These are phyloP conservation scores for Oryza meridionalis DNA, from an alignment of 176 grass and related monocot species.

Conservation along the genomic window DNA sequence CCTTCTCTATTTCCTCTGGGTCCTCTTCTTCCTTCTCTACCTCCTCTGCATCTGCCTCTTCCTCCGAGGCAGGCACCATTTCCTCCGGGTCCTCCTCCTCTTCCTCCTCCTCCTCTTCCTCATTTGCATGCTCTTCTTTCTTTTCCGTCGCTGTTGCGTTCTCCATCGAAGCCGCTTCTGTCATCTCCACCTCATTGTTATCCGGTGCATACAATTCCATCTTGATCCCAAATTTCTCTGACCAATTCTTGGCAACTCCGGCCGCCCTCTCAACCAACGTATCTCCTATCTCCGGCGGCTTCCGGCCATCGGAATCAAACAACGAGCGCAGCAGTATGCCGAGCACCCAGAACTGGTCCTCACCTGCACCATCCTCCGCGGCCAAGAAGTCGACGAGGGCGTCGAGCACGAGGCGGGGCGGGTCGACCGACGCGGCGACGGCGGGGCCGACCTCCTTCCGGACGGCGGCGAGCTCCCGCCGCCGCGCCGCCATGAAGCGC, in stretches of 20 bases:
- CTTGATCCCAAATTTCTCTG: slow-evolving; percentile 48
- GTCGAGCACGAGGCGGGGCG: slow-evolving; percentile 69
- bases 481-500: slow-evolving; percentile 58
- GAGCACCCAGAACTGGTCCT: slow-evolving; percentile 61
- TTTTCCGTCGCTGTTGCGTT: slow-evolving; percentile 14
- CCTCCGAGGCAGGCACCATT: slow-evolving; percentile 3
- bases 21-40: slow-evolving; percentile 28
- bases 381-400: slow-evolving; percentile 59
- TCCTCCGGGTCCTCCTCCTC: slow-evolving; percentile 36
- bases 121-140: slow-evolving; percentile 40
- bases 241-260: slow-evolving; percentile 62
- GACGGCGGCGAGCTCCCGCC: slow-evolving; percentile 46
- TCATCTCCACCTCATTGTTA: slow-evolving; percentile 37
- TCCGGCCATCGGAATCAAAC: slow-evolving; percentile 49
- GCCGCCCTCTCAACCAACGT: slow-evolving; percentile 69
- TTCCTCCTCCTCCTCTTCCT: slow-evolving; percentile 33
- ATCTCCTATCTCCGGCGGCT: slow-evolving; percentile 57
- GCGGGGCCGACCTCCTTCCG: slow-evolving; percentile 53
- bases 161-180: slow-evolving; percentile 1
- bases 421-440: slow-evolving; percentile 59
- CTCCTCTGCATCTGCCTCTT: slow-evolving; percentile 33
- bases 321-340: slow-evolving; percentile 60
- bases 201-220: slow-evolving; percentile 13
- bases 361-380: slow-evolving; percentile 18
- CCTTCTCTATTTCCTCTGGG: slow-evolving; percentile 23